Percentiles rank a stretch among this genome's conserved stretches.
Conservation (phyloP, 2,329 filamentous ascomycete genomes). For the Colletotrichum siamense region DNA sequence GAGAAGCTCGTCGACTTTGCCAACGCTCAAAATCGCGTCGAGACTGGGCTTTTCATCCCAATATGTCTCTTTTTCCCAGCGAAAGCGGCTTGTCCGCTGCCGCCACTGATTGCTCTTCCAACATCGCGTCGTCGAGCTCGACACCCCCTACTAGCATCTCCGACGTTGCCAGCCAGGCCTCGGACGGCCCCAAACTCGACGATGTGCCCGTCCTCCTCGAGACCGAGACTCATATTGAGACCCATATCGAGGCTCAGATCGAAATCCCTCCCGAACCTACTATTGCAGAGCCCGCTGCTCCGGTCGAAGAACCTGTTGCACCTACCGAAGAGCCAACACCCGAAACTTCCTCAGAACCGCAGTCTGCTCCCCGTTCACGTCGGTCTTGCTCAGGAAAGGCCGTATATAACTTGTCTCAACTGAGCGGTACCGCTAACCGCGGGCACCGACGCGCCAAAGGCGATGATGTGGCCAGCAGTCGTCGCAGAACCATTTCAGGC, state of each 20-base stretch:
- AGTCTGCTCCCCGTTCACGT: slow-evolving; percentile 52
- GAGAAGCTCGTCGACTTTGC: not conserved
- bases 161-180: slow-evolving; percentile 64
- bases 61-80: slow-evolving; percentile 28
- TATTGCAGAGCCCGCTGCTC: not conserved
- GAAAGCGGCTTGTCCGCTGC: slow-evolving; percentile 36
- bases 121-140: slow-evolving; percentile 62
- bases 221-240: slow-evolving; percentile 12
- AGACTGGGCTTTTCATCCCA: slow-evolving; percentile 25
- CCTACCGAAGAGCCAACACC: not conserved
- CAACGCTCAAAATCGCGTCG: slow-evolving; percentile 18
- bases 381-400: slow-evolving; percentile 61
- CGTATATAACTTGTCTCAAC: slow-evolving; percentile 70
- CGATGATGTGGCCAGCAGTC: slow-evolving; percentile 48
- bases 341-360: slow-evolving; percentile 24
- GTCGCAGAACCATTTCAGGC: slow-evolving; percentile 52
- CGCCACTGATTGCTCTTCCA: slow-evolving; percentile 48
- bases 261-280: not conserved
- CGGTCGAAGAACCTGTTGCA: not conserved
- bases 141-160: slow-evolving; percentile 72
- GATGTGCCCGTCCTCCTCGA: slow-evolving; percentile 23
- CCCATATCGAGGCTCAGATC: slow-evolving; percentile 12
- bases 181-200: slow-evolving; percentile 44
- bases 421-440: slow-evolving; percentile 67
- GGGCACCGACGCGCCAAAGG: slow-evolving; percentile 61